A percentile compares a stretch with the other conserved stretches of the same genome.
These are phyloP conservation scores for Hordeum vulgare DNA, from an alignment of 176 grass and related monocot species.

Conservation along the genomic window DNA sequence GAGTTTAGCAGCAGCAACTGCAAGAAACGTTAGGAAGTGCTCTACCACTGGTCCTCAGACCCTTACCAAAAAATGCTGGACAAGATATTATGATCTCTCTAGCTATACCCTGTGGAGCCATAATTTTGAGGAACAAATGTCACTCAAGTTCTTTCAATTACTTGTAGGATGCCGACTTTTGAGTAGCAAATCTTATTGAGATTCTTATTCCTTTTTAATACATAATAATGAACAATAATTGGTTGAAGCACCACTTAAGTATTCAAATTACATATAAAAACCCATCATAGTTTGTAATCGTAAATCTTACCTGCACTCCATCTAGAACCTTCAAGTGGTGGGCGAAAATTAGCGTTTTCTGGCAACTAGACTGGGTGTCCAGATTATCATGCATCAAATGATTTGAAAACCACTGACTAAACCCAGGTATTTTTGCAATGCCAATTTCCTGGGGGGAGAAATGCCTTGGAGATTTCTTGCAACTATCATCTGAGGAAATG, in stretches of 20 bases:
- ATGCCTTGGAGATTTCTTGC: conserved; percentile 59
- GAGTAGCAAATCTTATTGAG: neutral
- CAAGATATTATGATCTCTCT: neutral
- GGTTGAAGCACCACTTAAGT: neutral
- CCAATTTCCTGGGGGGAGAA: conserved; percentile 83
- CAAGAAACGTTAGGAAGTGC: neutral
- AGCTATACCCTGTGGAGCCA: neutral
- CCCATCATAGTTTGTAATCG: conserved; percentile 2
- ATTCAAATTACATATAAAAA: neutral
- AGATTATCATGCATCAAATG: conserved; percentile 65
- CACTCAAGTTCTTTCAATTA: conserved; percentile 2
- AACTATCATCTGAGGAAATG: conserved; percentile 38
- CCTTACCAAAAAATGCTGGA: neutral
- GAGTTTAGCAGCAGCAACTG: neutral
- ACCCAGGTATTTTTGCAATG: conserved; percentile 85
- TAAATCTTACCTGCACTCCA: conserved; percentile 78
- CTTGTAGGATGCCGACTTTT: no score
- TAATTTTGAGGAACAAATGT: neutral
- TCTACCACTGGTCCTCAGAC: neutral
- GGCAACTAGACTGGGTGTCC: conserved; percentile 43
- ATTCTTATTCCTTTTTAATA: neutral
- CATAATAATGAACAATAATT: neutral
- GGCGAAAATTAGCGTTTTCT: conserved; percentile 94
- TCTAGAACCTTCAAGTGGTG: conserved; percentile 98
- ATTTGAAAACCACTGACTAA: conserved; percentile 84